A percentile compares a stretch with the other conserved stretches of the same genome.
Conservation (phyloP, 1,284 basidiomycete species). For the Ustilago shanxiensis region DNA sequence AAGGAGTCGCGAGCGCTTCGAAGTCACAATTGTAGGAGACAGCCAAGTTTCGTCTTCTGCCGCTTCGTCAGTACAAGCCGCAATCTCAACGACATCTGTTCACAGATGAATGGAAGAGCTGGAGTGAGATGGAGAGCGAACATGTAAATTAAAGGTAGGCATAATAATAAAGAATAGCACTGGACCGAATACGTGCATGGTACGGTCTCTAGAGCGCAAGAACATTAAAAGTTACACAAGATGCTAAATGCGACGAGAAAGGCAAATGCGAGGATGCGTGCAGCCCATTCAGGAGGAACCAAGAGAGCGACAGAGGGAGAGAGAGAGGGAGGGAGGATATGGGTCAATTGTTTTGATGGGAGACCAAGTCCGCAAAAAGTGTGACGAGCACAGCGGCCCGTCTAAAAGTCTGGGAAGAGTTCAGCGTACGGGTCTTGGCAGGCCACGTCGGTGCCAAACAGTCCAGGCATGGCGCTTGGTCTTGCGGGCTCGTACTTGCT, state of each 20-base stretch:
- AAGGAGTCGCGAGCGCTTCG: no score
- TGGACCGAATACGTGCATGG: conserved; percentile 4
- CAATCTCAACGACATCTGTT: background rate
- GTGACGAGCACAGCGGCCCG: background rate
- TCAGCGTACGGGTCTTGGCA: conserved; percentile 18
- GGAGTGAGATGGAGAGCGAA: background rate
- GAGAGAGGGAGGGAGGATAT: no score
- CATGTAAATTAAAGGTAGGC: conserved; percentile 13
- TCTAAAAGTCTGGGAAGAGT: conserved; percentile 41
- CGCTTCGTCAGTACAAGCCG: background rate
- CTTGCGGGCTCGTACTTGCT: conserved; percentile 47
- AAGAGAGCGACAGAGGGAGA: conserved; percentile 2
- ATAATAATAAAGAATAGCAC: conserved; percentile 12
- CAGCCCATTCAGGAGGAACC: background rate
- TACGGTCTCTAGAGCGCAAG: background rate
- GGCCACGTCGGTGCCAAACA: conserved; percentile 23
- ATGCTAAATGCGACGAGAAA: conserved; percentile 11
- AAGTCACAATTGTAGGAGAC: no score
- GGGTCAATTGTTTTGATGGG: no score
- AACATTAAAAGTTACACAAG: conserved; percentile 7
- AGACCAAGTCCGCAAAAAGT: background rate
- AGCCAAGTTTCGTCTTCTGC: background rate
- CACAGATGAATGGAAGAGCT: no score
- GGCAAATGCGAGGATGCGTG: conserved; percentile 5
- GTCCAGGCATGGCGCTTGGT: conserved; percentile 36